Conservation (phyloP, 495 filamentous ascomycete species). For the Hypoxylon cercidicola region DNA sequence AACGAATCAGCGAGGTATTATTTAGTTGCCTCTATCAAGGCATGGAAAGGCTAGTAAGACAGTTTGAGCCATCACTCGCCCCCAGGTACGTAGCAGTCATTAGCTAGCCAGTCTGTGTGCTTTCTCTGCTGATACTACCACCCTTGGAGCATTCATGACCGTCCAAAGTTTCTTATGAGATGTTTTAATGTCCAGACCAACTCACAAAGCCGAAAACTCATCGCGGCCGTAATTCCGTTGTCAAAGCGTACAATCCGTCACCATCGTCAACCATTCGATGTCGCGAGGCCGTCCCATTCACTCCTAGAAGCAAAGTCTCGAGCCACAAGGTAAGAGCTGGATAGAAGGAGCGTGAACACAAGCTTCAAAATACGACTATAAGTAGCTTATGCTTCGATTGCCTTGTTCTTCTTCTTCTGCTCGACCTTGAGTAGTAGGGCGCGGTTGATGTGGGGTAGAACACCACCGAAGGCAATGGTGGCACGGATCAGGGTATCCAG, state of each 20-base stretch:
- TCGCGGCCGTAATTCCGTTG: constrained; percentile 28
- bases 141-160: constrained; percentile 11
- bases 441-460: constrained; percentile 98
- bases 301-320: constrained; percentile 15
- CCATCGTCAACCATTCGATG: constrained; percentile 30
- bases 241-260: constrained; percentile 20
- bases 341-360: constrained; percentile 14
- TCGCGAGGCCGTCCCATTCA: constrained; percentile 10
- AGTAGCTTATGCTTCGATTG: constrained; percentile 61
- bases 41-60: constrained; percentile 6
- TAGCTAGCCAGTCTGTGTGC: constrained; percentile 8
- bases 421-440: constrained; percentile 97
- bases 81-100: constrained; percentile 13
- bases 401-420: constrained; percentile 97
- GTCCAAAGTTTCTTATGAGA: constrained; percentile 3
- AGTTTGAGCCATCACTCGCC: constrained; percentile 14
- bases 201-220: constrained; percentile 5
- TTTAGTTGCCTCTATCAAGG: constrained; percentile 23
- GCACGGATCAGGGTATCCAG: constrained; percentile 96
- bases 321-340: constrained; percentile 22
- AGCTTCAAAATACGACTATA: constrained; percentile 12
- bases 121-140: constrained; percentile 8
- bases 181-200: neutral
- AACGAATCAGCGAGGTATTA: constrained; percentile 31
- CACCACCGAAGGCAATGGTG: constrained; percentile 98